A percentile compares a stretch with the other conserved stretches of the same genome.
phyloP scores from a whole-genome alignment of 805 yeast genomes.

The Candida maesae region DNA sequence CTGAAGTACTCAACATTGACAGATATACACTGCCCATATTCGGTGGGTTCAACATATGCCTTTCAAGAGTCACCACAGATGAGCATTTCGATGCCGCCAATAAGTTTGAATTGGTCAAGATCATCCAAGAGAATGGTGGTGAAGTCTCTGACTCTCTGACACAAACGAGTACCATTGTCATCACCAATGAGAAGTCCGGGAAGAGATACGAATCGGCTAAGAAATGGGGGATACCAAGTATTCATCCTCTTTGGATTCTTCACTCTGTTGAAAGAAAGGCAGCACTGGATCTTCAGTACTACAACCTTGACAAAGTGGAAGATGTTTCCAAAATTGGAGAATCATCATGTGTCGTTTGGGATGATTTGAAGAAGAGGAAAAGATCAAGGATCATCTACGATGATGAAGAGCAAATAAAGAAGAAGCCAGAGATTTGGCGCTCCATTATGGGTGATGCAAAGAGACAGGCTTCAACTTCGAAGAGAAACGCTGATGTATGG shows the following conservation, averaged over 20 bases:
- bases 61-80: slow-evolving; percentile 32
- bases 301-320: slow-evolving; percentile 23
- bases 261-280: slow-evolving; percentile 38
- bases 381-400: slow-evolving; percentile 11
- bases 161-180: slow-evolving; percentile 38
- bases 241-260: slow-evolving; percentile 40
- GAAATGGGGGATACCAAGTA: slow-evolving; percentile 37
- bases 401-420: slow-evolving; percentile 18
- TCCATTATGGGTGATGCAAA: slow-evolving; percentile 31
- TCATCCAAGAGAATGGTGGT: slow-evolving; percentile 46
- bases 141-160: slow-evolving; percentile 47
- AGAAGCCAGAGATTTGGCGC: slow-evolving; percentile 38
- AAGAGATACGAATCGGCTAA: slow-evolving; percentile 45
- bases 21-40: slow-evolving; percentile 39
- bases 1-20: slow-evolving; percentile 23
- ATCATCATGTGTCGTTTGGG: slow-evolving; percentile 30
- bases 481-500: slow-evolving; percentile 17
- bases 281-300: slow-evolving; percentile 31
- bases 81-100: slow-evolving; percentile 23
- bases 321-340: slow-evolving; percentile 24
- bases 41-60: slow-evolving; percentile 35
- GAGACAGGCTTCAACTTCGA: slow-evolving; percentile 2
- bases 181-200: slow-evolving; percentile 50
- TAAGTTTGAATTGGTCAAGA: slow-evolving; percentile 30
- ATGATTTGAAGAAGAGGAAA: slow-evolving; percentile 21